A percentile compares a stretch with the other conserved stretches of the same genome.
phyloP scores from a whole-genome alignment of 768 basidiomycete genomes.

The Naganishia friedmannii region DNA sequence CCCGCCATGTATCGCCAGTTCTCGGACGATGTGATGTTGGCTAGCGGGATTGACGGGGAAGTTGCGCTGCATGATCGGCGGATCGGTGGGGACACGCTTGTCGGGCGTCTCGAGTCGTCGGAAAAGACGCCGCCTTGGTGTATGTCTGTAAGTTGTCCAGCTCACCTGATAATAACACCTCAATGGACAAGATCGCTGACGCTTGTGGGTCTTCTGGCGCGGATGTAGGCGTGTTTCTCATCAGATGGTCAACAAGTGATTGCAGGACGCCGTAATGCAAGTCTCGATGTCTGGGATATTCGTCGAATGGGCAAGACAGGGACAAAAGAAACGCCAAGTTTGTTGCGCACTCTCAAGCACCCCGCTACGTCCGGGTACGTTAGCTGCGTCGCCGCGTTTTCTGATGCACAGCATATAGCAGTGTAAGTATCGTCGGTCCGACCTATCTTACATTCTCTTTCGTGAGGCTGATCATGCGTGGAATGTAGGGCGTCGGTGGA shows the following conservation, averaged over 20 bases:
- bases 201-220: too few relatives aligned
- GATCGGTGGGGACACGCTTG: conserved; percentile 58
- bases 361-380: conserved; percentile 86
- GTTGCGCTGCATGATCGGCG: conserved; percentile 87
- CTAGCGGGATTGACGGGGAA: conserved; percentile 86
- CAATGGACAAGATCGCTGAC: background rate
- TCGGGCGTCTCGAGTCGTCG: conserved; percentile 80
- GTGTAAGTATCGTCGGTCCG: conserved; percentile 61
- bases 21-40: conserved; percentile 81
- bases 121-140: conserved; percentile 96
- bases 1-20: conserved; percentile 61
- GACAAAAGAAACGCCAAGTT: conserved; percentile 64
- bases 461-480: background rate
- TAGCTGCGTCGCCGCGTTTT: conserved; percentile 84
- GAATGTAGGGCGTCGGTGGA: conserved; percentile 75
- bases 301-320: conserved; percentile 70
- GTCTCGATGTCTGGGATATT: conserved; percentile 86
- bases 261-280: conserved; percentile 81
- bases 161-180: too few relatives aligned
- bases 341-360: conserved; percentile 78
- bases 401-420: conserved; percentile 85
- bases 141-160: conserved; percentile 66
- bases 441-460: background rate
- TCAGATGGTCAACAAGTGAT: conserved; percentile 81
- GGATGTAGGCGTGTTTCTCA: conserved; percentile 84